A percentile compares a stretch with the other conserved stretches of the same genome.
Evolutionary conservation across 1,139 yeast species (phyloP).

Genomic region (Yamadazyma sp.): DNA sequence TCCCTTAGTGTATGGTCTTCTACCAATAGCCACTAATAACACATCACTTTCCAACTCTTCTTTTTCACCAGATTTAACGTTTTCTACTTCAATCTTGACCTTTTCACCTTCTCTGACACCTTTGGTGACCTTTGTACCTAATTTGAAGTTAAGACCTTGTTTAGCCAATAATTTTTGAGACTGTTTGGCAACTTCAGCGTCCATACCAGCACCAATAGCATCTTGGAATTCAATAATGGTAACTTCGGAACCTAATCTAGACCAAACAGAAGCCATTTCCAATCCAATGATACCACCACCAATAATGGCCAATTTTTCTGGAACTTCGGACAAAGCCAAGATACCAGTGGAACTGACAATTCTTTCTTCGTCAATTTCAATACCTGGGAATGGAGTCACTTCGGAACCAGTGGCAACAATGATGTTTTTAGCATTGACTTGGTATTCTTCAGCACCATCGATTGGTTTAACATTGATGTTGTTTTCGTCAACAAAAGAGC

Average conservation of each 20-base stretch:
- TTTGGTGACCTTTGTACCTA: slow-evolving; percentile 85
- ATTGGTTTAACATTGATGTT: slow-evolving; percentile 78
- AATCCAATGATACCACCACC: slow-evolving; percentile 99
- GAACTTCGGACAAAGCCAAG: slow-evolving; percentile 78
- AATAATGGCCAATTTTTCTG: slow-evolving; percentile 87
- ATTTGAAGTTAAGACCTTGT: slow-evolving; percentile 93
- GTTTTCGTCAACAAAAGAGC: slow-evolving; percentile 82
- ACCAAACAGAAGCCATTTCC: slow-evolving; percentile 98
- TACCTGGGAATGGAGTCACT: slow-evolving; percentile 98
- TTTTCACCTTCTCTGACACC: slow-evolving; percentile 87
- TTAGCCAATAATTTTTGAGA: slow-evolving; percentile 87
- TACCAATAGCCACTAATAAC: slow-evolving; percentile 94
- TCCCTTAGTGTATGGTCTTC: slow-evolving; percentile 95
- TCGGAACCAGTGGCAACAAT: slow-evolving; percentile 99
- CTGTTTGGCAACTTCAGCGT: slow-evolving; percentile 86
- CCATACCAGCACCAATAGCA: slow-evolving; percentile 95
- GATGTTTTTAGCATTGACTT: slow-evolving; percentile 78
- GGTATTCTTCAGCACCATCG: slow-evolving; percentile 70
- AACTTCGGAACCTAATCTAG: slow-evolving; percentile 93
- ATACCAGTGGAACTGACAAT: slow-evolving; percentile 97
- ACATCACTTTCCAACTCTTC: slow-evolving; percentile 87
- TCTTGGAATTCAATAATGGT: slow-evolving; percentile 90
- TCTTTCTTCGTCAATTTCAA: slow-evolving; percentile 93
- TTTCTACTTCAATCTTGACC: slow-evolving; percentile 86
- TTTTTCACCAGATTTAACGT: slow-evolving; percentile 80